Evolutionary conservation across 1,284 basidiomycete genomes (phyloP), one percentile per base, ranked within the genome.

Genomic region (Mycena citricolor): DNA sequence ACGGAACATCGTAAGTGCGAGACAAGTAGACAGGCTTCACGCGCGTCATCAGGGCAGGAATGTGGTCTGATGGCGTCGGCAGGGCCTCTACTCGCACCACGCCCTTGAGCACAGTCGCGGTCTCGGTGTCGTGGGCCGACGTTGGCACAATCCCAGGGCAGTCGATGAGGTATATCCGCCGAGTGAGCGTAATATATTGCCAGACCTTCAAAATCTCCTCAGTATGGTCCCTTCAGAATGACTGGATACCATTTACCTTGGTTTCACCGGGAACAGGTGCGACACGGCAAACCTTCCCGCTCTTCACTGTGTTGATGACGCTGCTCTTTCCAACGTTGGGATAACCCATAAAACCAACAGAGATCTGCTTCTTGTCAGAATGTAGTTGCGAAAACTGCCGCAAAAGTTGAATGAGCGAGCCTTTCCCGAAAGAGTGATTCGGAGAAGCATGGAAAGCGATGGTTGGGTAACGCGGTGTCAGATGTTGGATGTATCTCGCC

Each of bases 331-430:
- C 95, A 43, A 97, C 94, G 65, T 99, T 99, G 4, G 97, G 95
- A 68, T 99, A 99, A 38, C 97, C 95, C 55, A 99, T 81, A 63
- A 99, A 93, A 8, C 95, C 95, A 52, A 99, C 93, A 24, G 92
- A 95, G 61, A 99, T 98, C 68, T 99, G 95, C 71, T 98, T 99
- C 76, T 97, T 97, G 75, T 99, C 97, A 11, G 93, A 92, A 69
- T 98, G 95, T 26, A 99, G 80, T 52, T 92, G 90, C 8, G 93
- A 91, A 68, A 99, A 99, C 64, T 99, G 95, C 24, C 97, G 85
- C 32, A 99, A 78, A 26, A 99, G 81, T 67, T 97, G 94, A 60
- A 99, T 99, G 50, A 99, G 83, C 23, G 94, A 93, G 23, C 95
- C 97, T 70, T 98, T 98, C 54, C 94, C 95, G 61, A 98, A 99